phyloP scores from a whole-genome alignment of 208 protist genomes.

The Crithidia thermophila region DNA sequence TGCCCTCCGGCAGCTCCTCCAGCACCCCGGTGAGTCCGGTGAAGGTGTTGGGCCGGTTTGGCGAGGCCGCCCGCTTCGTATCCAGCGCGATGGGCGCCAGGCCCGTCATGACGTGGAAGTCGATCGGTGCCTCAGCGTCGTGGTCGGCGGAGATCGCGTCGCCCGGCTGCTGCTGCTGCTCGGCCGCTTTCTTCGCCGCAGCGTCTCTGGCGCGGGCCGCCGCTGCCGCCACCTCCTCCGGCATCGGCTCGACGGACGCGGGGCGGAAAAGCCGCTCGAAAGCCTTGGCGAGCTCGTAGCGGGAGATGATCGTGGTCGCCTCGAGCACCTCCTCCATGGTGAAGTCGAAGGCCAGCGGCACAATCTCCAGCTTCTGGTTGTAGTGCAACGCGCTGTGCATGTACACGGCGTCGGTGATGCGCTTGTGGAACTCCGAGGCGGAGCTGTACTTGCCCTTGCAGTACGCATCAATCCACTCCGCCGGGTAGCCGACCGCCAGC shows the following conservation, averaged over 20 bases:
- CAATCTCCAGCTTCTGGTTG: slow-evolving; percentile 80
- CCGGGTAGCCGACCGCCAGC: slow-evolving; percentile 82
- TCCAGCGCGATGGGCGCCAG: slow-evolving; percentile 4
- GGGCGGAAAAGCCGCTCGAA: slow-evolving; percentile 54
- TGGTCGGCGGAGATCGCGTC: background rate
- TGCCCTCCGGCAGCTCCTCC: slow-evolving; percentile 65
- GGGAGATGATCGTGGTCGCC: slow-evolving; percentile 64
- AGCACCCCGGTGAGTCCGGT: slow-evolving; percentile 39
- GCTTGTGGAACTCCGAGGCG: slow-evolving; percentile 67
- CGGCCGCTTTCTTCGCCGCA: background rate
- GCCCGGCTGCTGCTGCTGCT: background rate
- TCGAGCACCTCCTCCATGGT: slow-evolving; percentile 69
- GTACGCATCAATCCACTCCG: slow-evolving; percentile 81
- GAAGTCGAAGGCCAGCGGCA: slow-evolving; percentile 80
- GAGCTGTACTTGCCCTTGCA: slow-evolving; percentile 57
- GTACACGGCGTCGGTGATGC: slow-evolving; percentile 62
- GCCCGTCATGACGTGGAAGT: slow-evolving; percentile 5
- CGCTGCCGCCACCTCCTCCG: slow-evolving; percentile 11
- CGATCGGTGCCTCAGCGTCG: background rate
- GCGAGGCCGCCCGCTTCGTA: slow-evolving; percentile 13
- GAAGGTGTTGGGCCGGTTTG: slow-evolving; percentile 35
- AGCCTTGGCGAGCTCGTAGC: slow-evolving; percentile 74
- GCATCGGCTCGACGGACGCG: slow-evolving; percentile 14
- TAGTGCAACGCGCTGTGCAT: slow-evolving; percentile 64
- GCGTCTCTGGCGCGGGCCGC: background rate